Evolutionary conservation across 257 asterid genomes (phyloP), one percentile per base, ranked within the genome.

Genomic region (Cynanchum wilfordii): DNA sequence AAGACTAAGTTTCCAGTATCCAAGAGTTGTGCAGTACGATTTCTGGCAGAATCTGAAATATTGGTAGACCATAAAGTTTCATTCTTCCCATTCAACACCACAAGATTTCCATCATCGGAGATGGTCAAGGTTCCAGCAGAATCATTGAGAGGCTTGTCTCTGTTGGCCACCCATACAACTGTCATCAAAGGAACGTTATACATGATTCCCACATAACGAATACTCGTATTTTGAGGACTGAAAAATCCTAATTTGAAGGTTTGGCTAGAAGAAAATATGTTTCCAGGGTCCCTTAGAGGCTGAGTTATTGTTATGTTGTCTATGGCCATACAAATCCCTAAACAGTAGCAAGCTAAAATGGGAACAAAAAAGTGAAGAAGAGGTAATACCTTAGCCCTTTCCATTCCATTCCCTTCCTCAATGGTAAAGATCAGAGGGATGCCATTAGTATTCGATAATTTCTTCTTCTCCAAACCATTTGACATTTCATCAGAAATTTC

Each of bases 81-180:
- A 1, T 65, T 60, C 42, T 67, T n/a, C 71, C 86, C 86, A 55
- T 77, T 65, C 36, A 9, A 70, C 73, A 89, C 71, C 1, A 78
- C 82, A 67, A 87, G 56, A 83, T 83, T 75, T 1, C 95, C 90
- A 29, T 73, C 81, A 42, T 75, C 36, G 38, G 82, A 75, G 36
- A 88, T 79, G 3, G 85, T 74, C 16, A 85, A 5, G 5, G 73
- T 56, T 65, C 87, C 88, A 4, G 57, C 56, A 6, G 84, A 42
- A 70, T 85, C 89, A 44, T 57, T 66, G 30, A 89, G 70, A 36
- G 90, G 89, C 45, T 13, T 40, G 47, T 85, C 83, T 29, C 88
- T 85, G 66, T 88, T 88, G 3, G 92, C 95, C 40, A 85, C 87
- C 92, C 92, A 88, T 3, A 84, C 58, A 71, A 69, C 56, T 20